Conservation (phyloP, 2,329 filamentous ascomycete species). For the Stachybotrys chartarum region DNA sequence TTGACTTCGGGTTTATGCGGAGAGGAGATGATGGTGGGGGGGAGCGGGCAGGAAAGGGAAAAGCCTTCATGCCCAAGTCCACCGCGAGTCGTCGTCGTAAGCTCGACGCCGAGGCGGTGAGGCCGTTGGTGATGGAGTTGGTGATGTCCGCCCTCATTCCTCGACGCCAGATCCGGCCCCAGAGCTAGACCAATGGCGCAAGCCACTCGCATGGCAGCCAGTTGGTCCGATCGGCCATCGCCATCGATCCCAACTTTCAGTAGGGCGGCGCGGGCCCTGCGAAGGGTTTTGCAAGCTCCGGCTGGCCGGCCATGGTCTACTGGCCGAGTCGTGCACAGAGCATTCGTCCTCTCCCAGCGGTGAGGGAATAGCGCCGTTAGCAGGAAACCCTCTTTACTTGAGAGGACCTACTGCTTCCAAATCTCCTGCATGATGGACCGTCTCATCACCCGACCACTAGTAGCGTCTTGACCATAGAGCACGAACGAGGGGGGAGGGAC, state of each 20-base stretch:
- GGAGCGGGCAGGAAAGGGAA: neutral
- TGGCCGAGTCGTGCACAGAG: too few relatives aligned
- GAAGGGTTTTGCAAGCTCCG: too few relatives aligned
- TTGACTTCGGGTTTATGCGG: neutral
- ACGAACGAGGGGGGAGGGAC: neutral
- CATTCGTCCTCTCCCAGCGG: neutral
- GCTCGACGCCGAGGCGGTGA: neutral
- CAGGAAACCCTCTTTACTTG: neutral
- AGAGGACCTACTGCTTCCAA: neutral
- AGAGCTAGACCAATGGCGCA: neutral
- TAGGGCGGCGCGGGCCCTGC: too few relatives aligned
- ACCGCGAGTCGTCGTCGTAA: neutral
- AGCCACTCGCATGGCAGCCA: neutral
- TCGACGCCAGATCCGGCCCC: too few relatives aligned
- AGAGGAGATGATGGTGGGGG: too few relatives aligned
- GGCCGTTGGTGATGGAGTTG: neutral
- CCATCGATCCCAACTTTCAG: too few relatives aligned
- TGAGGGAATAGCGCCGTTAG: neutral
- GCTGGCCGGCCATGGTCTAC: too few relatives aligned
- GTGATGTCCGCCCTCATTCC: too few relatives aligned
- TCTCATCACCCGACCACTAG: neutral
- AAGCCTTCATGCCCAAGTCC: neutral
- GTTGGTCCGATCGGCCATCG: neutral
- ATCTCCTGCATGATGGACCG: conserved; percentile 1
- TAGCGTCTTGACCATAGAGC: neutral